Evolutionary conservation across 2,329 filamentous ascomycete species (phyloP).

Genomic region (Macrophomina pseudophaseolina): DNA sequence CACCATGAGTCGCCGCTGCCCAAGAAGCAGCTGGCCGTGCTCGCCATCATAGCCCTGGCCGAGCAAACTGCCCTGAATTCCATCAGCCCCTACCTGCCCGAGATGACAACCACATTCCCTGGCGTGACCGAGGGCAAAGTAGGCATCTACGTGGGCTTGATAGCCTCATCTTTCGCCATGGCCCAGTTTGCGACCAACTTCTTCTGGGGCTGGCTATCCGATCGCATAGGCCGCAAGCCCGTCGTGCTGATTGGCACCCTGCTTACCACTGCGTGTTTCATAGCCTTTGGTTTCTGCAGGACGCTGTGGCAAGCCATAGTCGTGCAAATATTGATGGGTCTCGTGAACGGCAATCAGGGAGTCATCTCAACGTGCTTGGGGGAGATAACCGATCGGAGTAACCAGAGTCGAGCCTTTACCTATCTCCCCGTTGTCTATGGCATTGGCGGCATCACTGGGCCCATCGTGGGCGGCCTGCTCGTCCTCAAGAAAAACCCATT

Average conservation of each 20-base stretch:
- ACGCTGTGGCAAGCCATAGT: constrained; percentile 82
- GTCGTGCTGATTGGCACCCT: constrained; percentile 82
- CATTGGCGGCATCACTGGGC: constrained; percentile 89
- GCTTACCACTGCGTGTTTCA: constrained; percentile 80
- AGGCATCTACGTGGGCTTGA: constrained; percentile 86
- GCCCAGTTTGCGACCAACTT: constrained; percentile 94
- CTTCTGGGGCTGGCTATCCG: constrained; percentile 84
- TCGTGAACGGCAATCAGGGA: constrained; percentile 93
- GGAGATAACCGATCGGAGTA: constrained; percentile 92
- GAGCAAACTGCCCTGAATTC: constrained; percentile 98
- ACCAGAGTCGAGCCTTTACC: constrained; percentile 91
- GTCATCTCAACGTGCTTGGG: constrained; percentile 92
- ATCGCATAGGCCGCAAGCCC: constrained; percentile 79
- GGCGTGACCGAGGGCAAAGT: constrained; percentile 73
- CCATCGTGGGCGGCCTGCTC: constrained; percentile 84
- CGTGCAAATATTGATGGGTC: constrained; percentile 87
- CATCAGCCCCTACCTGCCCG: constrained; percentile 90
- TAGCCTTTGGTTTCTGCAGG: constrained; percentile 84
- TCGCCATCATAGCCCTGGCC: constrained; percentile 86
- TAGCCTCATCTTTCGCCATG: constrained; percentile 89
- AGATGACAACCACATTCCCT: constrained; percentile 87
- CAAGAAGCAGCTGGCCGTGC: constrained; percentile 77
- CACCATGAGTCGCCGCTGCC: constrained; percentile 75
- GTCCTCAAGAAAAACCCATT: constrained; percentile 68
- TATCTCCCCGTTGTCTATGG: constrained; percentile 97